A percentile compares a stretch with the other conserved stretches of the same genome.
Evolutionary conservation across 2,329 filamentous ascomycete species (phyloP).

Genomic region (Penicillium corylophilum): DNA sequence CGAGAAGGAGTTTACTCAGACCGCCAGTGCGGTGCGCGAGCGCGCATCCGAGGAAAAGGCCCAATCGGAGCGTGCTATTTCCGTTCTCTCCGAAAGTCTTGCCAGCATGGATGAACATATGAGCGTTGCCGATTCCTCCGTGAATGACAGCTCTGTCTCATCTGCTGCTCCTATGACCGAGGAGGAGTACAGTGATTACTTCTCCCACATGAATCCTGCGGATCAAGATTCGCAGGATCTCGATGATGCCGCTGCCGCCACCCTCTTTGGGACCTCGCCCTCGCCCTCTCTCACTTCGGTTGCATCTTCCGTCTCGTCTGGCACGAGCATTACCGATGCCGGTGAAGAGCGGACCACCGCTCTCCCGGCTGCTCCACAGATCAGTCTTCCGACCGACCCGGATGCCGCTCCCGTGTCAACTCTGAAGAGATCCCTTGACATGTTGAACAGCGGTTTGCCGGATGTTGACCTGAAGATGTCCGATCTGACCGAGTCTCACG

Average conservation of each 20-base stretch:
- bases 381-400: slow-evolving; percentile 32
- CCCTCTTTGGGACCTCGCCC: slow-evolving; percentile 43
- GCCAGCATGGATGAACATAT: slow-evolving; percentile 31
- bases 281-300: slow-evolving; percentile 44
- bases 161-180: slow-evolving; percentile 32
- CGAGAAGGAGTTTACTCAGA: slow-evolving; percentile 95
- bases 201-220: slow-evolving; percentile 28
- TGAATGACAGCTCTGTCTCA: slow-evolving; percentile 32
- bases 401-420: slow-evolving; percentile 30
- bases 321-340: slow-evolving; percentile 39
- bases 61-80: slow-evolving; percentile 30
- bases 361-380: slow-evolving; percentile 28
- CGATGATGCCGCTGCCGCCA: slow-evolving; percentile 35
- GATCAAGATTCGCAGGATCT: slow-evolving; percentile 29
- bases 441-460: slow-evolving; percentile 39
- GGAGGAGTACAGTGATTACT: slow-evolving; percentile 37
- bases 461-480: slow-evolving; percentile 40
- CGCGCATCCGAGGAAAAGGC: slow-evolving; percentile 45
- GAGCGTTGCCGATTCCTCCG: slow-evolving; percentile 30
- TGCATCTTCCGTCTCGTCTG: slow-evolving; percentile 43
- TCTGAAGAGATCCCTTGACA: slow-evolving; percentile 41
- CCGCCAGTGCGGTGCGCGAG: slow-evolving; percentile 76
- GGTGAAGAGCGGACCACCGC: slow-evolving; percentile 27
- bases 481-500: slow-evolving; percentile 32
- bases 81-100: slow-evolving; percentile 47